Conservation (phyloP, 805 yeast genomes). For the Yamadazyma takamatsuzukensis region DNA sequence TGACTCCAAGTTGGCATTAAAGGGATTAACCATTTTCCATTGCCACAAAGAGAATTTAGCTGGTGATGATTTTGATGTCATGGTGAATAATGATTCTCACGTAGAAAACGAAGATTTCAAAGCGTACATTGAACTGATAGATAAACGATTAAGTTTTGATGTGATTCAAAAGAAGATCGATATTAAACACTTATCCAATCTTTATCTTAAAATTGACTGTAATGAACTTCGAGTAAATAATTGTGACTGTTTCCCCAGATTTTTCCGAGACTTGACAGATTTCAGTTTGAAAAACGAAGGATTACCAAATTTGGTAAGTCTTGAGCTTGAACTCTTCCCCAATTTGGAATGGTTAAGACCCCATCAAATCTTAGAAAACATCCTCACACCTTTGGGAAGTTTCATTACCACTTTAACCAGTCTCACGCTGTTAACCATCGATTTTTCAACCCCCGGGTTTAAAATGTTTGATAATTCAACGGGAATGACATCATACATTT, state of each 20-base stretch:
- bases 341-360: conserved; percentile 34
- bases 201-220: conserved; percentile 30
- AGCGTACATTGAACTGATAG: conserved; percentile 12
- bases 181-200: conserved; percentile 16
- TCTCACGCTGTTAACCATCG: conserved; percentile 24
- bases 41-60: conserved; percentile 23
- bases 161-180: conserved; percentile 22
- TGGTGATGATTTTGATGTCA: neutral
- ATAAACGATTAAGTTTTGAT: conserved; percentile 19
- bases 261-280: conserved; percentile 23
- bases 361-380: conserved; percentile 26
- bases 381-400: conserved; percentile 28
- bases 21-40: conserved; percentile 29
- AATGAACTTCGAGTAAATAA: conserved; percentile 18
- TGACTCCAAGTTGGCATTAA: conserved; percentile 21
- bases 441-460: conserved; percentile 33
- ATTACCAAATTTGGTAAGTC: conserved; percentile 25
- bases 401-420: conserved; percentile 22
- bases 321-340: conserved; percentile 30
- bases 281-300: conserved; percentile 21
- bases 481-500: conserved; percentile 24
- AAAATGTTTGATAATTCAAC: conserved; percentile 33
- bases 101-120: conserved; percentile 11
- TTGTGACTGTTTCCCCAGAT: conserved; percentile 26
- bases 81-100: conserved; percentile 1